Base-by-base conservation (phyloP, 2,329 filamentous ascomycete genomes). In the Pseudocercospora crystallina region DNA sequence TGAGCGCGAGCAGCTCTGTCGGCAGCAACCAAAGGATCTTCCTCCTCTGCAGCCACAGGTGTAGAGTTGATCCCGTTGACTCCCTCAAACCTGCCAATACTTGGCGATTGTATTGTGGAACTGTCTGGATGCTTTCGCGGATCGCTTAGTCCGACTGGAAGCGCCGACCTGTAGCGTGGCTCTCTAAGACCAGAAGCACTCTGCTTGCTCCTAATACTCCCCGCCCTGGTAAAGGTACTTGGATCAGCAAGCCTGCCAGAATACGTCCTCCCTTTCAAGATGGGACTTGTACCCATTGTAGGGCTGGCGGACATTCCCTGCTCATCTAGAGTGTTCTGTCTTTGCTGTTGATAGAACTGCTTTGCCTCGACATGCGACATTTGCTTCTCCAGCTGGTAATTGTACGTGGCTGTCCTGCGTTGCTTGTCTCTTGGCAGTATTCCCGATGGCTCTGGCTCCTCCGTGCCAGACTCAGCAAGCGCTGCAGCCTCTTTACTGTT, bases 311-410 rank as follows among this genome's bases (percentile, higher is more conserved):
- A 71, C 54, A 45, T 12, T 26, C 20, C 48, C 50, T 54, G 43
- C 15, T 61, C 72, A 65, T 65, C 65, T 56, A 76, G 65, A 35
- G 73, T 77, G 56, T 86, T 86, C 51, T 85, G 76, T 70, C 90
- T 88, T 71, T 89, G 90, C 59, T 89, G 81, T 73, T 96, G 92
- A 70, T 96, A 99, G 74, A 97, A 95, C 56, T 96, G 80, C 71
- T 96, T 97, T 53, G 92, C 89, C 69, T 99, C 94, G 20, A 89
- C 86, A 70, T 96, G 90, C 65, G 87, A 95, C 84, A 96, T 87
- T 65, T 92, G 89, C 64, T 94, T 95, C 72, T 99, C 94, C 46
- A 89, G 88, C 45, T 92, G 86, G 65, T 92, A 90, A 71, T 96
- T 91, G 73, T 95, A 96, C 67, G 90, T 95, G 14, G 91, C 89